Conservation (phyloP, 768 basidiomycete species). For the Myochromella boudieri region DNA sequence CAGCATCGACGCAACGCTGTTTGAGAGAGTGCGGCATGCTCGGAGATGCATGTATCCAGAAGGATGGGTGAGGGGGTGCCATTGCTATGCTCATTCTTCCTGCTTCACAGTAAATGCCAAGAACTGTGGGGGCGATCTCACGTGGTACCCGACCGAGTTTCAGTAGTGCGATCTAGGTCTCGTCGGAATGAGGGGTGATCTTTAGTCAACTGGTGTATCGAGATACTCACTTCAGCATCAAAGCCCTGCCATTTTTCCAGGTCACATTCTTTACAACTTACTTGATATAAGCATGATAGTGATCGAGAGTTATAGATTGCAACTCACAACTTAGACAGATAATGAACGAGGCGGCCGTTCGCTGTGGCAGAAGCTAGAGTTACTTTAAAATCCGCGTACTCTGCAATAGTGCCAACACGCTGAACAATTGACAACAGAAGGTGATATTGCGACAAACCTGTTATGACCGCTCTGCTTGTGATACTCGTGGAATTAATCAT, state of each 20-base stretch:
- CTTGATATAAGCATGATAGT: neutral
- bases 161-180: constrained; percentile 49
- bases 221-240: constrained; percentile 2
- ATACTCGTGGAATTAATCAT: constrained; percentile 4
- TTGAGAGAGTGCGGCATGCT: constrained; percentile 59
- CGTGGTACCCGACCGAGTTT: constrained; percentile 47
- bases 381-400: constrained; percentile 4
- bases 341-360: constrained; percentile 9
- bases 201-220: neutral
- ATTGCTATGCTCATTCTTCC: constrained; percentile 43
- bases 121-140: constrained; percentile 57
- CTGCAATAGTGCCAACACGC: too few relatives aligned
- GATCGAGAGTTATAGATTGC: neutral
- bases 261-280: neutral
- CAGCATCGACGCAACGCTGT: constrained; percentile 49
- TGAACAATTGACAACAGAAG: too few relatives aligned
- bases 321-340: constrained; percentile 18
- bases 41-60: constrained; percentile 62
- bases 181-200: neutral
- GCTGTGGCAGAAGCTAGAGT: constrained; percentile 14
- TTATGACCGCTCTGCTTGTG: neutral
- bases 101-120: constrained; percentile 43
- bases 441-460: constrained; percentile 3
- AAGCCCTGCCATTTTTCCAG: constrained; percentile 1
- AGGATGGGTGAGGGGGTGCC: constrained; percentile 55